Base-by-base conservation (phyloP, 1,284 basidiomycete genomes). In the Puccinia horiana region DNA sequence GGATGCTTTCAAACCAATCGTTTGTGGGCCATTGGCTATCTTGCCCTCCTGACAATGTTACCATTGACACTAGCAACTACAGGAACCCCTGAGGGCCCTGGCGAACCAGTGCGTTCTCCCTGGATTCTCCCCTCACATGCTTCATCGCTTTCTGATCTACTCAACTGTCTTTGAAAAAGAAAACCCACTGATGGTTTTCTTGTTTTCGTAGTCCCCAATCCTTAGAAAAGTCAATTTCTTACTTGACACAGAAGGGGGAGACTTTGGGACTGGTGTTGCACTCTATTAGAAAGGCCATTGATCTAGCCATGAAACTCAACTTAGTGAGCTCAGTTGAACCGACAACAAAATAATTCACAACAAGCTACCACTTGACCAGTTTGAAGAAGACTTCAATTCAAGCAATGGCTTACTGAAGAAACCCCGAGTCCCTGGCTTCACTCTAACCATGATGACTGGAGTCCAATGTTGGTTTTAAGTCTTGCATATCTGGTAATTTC, bases 391-490 rank as follows among this genome's bases (percentile, higher is more conserved):
- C 42, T 80, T 40, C 32, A 69, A 80, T 61, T 23, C n/a, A 42
- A 20, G 12, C 14, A 40, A 54, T 79, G 76, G 78, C 37, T 32
- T 42, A 2, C 32, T 70, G 42, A 42, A 56, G 32, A 42, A 14
- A 3, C 58, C 76, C 26, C 76, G 76, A 8, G 56, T 23, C 18
- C 63, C 47, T 58, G 52, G 78, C 18, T 42, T 35, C 20, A 69
- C 44, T 32, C 67, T 58, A 9, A 80, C 78, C 6, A 72, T 80
- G 37, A 80, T 80, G 78, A 80, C 65, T 44, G 78, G 78, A 16
- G 69, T 80, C 6, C 47, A 47, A 16, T 69, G 65, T 80, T 32
- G 78, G 18, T 80, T 70, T 44, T 69, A 58, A 40, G 67, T 80
- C 6, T 49, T 29, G 9, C n/a, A n/a, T n/a, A n/a, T n/a, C n/a